Evolutionary conservation across 1,139 yeast species (phyloP), one percentile per base, ranked within the genome.

Genomic region (Scheffersomyces quercinus): DNA sequence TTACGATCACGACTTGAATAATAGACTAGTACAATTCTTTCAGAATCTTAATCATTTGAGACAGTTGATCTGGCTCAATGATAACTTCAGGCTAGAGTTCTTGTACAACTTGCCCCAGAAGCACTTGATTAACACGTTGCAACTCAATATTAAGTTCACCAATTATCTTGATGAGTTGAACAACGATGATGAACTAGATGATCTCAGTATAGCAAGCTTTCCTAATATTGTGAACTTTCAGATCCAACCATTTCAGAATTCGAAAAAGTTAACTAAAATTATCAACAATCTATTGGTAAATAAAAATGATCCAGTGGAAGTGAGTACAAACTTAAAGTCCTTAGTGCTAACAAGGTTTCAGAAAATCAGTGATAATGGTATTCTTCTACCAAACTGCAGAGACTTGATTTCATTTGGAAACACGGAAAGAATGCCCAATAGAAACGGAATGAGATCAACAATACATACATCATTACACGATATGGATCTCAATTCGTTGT

Each of bases 1-100:
- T 5, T 62, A 65, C 48, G 71, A 70, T 41, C 52, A 55, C 31
- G 62, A 60, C 4, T 45, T 64, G 20, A 55, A 59, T 37, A 45
- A 48, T 11, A 50, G 42, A 26, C 46, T 64, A 11, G 36, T 45
- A 5, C 42, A 37, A 2, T 62, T 68, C 38, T 67, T 70, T 42
- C 26, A 35, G 5, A 48, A 47, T 7, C 49, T 65, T 39, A 12
- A 31, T 13, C 52, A 55, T 30, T 47, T 72, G 28, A 53, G 46
- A 5, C 64, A 60, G 40, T 50, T 73, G 29, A 52, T 61, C 5
- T 73, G 78, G 78, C 47, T 58, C 6, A 59, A 61, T 38, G 67
- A 65, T 38, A 64, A 64, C 40, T 68, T 73, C 46, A 52, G 62
- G n/a, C 49, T 68, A 13, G 59, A 59, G 14, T 65, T 58, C 41